These are phyloP conservation scores for Pterulicium gracile DNA, from an alignment of 1,284 basidiomycete genomes.

Conservation along the genomic window DNA sequence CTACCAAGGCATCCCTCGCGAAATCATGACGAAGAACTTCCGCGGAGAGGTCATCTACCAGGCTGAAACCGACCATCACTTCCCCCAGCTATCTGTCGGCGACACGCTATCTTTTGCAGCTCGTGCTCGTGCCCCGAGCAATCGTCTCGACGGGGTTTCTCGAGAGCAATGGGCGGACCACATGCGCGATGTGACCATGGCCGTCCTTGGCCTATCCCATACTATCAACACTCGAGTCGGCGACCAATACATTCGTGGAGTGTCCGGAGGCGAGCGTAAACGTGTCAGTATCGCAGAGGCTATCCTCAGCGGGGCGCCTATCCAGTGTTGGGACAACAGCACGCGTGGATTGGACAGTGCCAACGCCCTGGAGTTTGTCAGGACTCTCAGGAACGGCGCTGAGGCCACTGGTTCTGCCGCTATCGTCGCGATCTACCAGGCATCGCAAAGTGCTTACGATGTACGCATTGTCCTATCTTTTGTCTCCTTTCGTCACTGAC, in stretches of 20 bases:
- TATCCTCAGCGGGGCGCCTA: slow-evolving; percentile 9
- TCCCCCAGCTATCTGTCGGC: slow-evolving; percentile 43
- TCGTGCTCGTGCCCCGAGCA: slow-evolving; percentile 34
- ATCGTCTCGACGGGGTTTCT: slow-evolving; percentile 31
- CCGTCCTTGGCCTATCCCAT: slow-evolving; percentile 43
- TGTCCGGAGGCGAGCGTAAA: slow-evolving; percentile 46
- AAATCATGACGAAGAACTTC: slow-evolving; percentile 26
- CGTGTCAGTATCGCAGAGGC: slow-evolving; percentile 28
- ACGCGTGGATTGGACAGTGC: slow-evolving; percentile 10
- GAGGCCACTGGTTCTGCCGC: slow-evolving; percentile 5
- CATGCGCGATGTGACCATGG: slow-evolving; percentile 36
- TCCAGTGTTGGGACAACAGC: slow-evolving; percentile 24
- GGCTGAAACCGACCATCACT: slow-evolving; percentile 36
- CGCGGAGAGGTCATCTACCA: slow-evolving; percentile 10
- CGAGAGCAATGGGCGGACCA: slow-evolving; percentile 31
- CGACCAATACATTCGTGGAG: slow-evolving; percentile 39
- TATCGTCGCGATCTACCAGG: slow-evolving; percentile 10
- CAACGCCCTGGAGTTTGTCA: slow-evolving; percentile 10
- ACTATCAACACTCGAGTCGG: slow-evolving; percentile 40
- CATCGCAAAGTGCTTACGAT: slow-evolving; percentile 8
- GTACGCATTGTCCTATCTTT: neutral
- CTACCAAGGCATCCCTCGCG: slow-evolving; percentile 28
- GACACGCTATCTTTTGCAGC: slow-evolving; percentile 42
- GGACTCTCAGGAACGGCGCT: slow-evolving; percentile 6
- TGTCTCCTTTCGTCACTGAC: neutral